These are phyloP conservation scores for Jatropha curcas DNA, from an alignment of 345 rosid genomes.

Conservation along the genomic window DNA sequence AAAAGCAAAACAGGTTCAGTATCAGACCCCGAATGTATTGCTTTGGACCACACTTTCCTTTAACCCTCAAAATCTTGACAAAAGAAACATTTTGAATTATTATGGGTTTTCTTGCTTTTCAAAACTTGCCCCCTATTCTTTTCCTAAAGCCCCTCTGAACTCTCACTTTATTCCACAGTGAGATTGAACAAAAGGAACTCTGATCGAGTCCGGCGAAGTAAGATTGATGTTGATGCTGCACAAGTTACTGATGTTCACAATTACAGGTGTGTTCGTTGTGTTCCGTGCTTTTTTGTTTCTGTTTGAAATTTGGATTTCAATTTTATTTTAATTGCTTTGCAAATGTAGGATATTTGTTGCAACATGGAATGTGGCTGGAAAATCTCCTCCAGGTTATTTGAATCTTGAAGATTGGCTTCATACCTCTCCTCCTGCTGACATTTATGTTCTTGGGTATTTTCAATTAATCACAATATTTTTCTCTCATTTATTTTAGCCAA, in stretches of 20 bases:
- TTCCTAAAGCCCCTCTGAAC: conserved; percentile 14
- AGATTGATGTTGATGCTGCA: conserved; percentile 60
- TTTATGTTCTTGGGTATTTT: conserved; percentile 90
- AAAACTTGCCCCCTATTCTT: not conserved
- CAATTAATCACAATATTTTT: conserved; percentile 2
- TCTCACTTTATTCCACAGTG: conserved; percentile 41
- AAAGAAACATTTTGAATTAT: conserved; percentile 12
- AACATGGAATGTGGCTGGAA: conserved; percentile 99
- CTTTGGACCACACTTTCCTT: conserved; percentile 41
- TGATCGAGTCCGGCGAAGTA: conserved; percentile 53
- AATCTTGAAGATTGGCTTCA: conserved; percentile 97
- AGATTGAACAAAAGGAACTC: conserved; percentile 48
- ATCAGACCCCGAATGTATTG: conserved; percentile 23
- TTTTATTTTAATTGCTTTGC: conserved; percentile 9
- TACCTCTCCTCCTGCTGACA: conserved; percentile 88
- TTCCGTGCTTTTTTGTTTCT: conserved; percentile 4
- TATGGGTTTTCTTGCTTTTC: conserved; percentile 7
- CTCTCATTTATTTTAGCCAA: not conserved
- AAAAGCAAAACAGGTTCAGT: conserved; percentile 84
- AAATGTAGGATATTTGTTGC: conserved; percentile 75
- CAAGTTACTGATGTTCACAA: conserved; percentile 60
- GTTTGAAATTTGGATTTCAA: conserved; percentile 7
- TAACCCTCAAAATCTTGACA: conserved; percentile 9
- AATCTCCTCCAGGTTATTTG: conserved; percentile 80
- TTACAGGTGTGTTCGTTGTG: conserved; percentile 47